Base-by-base conservation (phyloP, 2,329 filamentous ascomycete genomes). In the Xylaria sp. region DNA sequence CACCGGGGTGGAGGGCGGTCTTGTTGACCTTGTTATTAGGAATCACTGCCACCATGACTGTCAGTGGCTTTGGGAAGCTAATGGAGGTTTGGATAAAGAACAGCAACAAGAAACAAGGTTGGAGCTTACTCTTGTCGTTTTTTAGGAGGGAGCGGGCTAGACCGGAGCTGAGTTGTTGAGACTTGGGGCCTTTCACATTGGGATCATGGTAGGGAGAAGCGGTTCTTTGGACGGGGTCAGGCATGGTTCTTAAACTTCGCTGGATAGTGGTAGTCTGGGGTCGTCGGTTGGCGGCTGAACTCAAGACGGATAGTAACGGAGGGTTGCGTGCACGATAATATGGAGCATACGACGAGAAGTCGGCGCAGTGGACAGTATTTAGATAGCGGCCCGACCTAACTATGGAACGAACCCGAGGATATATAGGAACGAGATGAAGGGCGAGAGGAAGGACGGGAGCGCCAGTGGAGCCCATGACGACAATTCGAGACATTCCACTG, bases 1-100 rank as follows among this genome's bases (percentile, higher is more conserved):
- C 94, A 81, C 89, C 86, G 72, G 94, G 94, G 88, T 97, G 94
- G 76, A 97, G 91, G 77, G 89, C 89, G 77, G 94, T 97, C 86
- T 94, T 95, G 89, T 97, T 97, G 79, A 97, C 88, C 74, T 79
- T 79, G 80, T 84, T 87, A 77, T 81, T 86, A 78, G 80, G 76
- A 80, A 86, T 81, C 86, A 89, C 85, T 87, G 63, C 53, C 15
- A 58, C 42, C 44, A 67, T 44, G 23, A 36, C 38, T 38, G 70
- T 78, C 65, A 77, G 74, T 58, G 33, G 20, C 48, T 65, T 33
- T 28, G 31, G n/a, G 23, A 13, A 65, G n/a, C 40, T 6, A 58
- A 11, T 46, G 31, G 23, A 56, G 44, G 42, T 3, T 46, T 38
- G 42, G 17, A 63, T 73, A 59, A 61, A 20, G 33, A 20, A 49